Evolutionary conservation across 345 rosid species (phyloP), one percentile per base, ranked within the genome.

Genomic region (Aurinia saxatilis): DNA sequence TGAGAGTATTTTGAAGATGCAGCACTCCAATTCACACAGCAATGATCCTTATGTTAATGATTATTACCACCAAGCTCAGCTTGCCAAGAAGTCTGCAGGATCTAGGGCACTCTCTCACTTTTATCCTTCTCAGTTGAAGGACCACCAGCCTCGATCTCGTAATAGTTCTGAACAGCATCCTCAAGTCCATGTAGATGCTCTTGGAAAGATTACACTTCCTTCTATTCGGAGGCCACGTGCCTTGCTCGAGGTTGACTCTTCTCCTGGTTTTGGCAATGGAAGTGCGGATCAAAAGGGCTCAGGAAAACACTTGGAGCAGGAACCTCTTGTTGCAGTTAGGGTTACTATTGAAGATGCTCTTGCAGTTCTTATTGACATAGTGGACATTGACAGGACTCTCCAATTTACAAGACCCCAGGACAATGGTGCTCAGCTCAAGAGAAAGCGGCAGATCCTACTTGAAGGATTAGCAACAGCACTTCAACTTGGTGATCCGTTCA

Each of bases 251-350:
- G 75, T 67, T 57, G 96, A 86, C 18, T 78, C 82, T 63, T 77
- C 82, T 10, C 70, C 82, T 50, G 65, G 77, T 58, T 72, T 68
- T 21, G 77, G 49, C 36, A 84, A 82, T 71, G 88, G 86, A 50
- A 84, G 63, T 51, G 54, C 80, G 19, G 89, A 88, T 17, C 86
- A 77, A 52, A 75, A 74, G 11, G 78, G 70, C 54, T 57, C 79
- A 17, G 97, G 84, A 73, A 95, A 77, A 75, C 91, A 90, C 68
- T 63, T 95, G 67, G 99, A 90, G 60, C 84, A 84, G 78, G 99
- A 95, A 69, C 99, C 99, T 12, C 78, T 95, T 76, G 87, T 95
- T 71, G 99, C 99, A 9, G 99, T 97, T 62, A 88, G 99, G 74
- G 78, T 95, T 40, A 82, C 93, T 10, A 74, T 90, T 33, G 99